Conservation (phyloP, 73 alveolate genomes). For the Paramecium pentaurelia region DNA sequence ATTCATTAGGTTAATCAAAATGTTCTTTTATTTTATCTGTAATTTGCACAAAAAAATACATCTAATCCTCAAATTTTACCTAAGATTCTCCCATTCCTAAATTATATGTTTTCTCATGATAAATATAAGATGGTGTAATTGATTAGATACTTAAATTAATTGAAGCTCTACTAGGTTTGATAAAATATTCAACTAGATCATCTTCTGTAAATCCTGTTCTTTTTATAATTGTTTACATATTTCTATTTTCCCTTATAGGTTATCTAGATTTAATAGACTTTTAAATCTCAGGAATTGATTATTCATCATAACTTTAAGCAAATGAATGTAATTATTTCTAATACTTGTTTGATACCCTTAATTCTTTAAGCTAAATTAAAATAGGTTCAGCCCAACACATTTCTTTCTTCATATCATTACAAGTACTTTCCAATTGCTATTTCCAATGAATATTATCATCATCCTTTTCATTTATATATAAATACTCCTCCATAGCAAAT, state of each 20-base stretch:
- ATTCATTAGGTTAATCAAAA: background rate
- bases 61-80: background rate
- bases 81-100: background rate
- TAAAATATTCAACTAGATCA: background rate
- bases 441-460: background rate
- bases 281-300: background rate
- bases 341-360: background rate
- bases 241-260: background rate
- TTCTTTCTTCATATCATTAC: background rate
- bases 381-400: conserved; percentile 31
- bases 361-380: background rate
- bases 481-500: background rate
- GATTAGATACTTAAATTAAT: background rate
- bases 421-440: background rate
- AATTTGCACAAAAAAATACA: background rate
- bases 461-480: background rate
- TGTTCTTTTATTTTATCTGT: background rate
- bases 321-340: background rate
- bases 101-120: conserved; percentile 1
- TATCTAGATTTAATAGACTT: background rate
- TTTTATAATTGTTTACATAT: background rate
- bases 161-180: background rate
- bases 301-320: background rate
- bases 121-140: conserved; percentile 1
- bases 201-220: conserved; percentile 43